Base-by-base conservation (phyloP, 139 green algal species). In the Nannochloris sp. region DNA sequence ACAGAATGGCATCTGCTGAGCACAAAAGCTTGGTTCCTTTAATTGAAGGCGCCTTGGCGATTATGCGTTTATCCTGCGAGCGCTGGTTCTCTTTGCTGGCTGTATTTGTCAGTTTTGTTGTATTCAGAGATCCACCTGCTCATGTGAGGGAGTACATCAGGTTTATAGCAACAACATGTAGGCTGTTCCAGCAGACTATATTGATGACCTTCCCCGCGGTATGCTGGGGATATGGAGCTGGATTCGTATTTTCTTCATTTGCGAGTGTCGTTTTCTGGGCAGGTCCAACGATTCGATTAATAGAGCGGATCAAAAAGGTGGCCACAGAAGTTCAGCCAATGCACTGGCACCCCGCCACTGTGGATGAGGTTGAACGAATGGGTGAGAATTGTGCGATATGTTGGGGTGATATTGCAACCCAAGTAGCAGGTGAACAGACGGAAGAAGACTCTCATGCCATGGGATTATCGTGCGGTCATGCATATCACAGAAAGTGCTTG, bases 51-150 rank as follows among this genome's bases (percentile, higher is more conserved):
- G 81, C 82, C 2, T 78, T 95, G 20, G 82, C 83, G 20, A 73
- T 91, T 51, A 93, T 95, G 87, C 78, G 87, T 58, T 82, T 95
- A 6, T 80, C 69, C 33, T 91, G 83, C 66, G 87, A 95, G 69
- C 83, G 83, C 62, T 89, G 85, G 69, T 91, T 91, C 70, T 76
- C 88, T 56, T 81, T 94, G 44, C 31, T 86, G 29, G 74, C 75
- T 29, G 79, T 87, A 6, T 87, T 84, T 40, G 66, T 77, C 1
- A 60, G 67, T 2, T 89, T 86, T 79, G 65, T 94, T 10, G 40
- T 88, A 3, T 94, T 88, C 70, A 71, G 76, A 6, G 80, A 81
- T 29, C 58, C 58, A 4, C 69, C 74, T 4, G 53, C 28, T 0
- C 63, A 65, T 6, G 65, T 50, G 20, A 62, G 65, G 3, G 12